Percentiles rank a stretch among this genome's conserved stretches.
phyloP scores from a whole-genome alignment of 768 basidiomycete species.

The Lepiota brunneoincarnata region DNA sequence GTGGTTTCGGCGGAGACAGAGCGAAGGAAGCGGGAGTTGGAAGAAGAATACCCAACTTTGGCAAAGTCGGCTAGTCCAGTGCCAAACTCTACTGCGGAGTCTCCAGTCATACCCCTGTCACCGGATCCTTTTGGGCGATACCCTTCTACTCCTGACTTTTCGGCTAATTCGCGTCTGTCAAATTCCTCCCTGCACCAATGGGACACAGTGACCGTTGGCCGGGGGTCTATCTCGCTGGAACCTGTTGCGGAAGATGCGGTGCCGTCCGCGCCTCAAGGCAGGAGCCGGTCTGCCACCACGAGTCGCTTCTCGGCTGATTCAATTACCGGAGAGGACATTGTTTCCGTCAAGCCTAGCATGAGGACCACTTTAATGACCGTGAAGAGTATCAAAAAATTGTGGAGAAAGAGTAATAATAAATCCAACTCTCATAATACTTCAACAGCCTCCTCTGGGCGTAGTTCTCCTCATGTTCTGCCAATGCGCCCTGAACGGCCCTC shows the following conservation, averaged over 20 bases:
- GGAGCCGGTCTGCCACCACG: slow-evolving; percentile 29
- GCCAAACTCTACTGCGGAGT: slow-evolving; percentile 30
- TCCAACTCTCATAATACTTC: slow-evolving; percentile 27
- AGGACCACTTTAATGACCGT: slow-evolving; percentile 66
- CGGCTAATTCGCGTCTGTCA: slow-evolving; percentile 22
- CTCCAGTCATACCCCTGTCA: slow-evolving; percentile 77
- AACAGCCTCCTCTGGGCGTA: slow-evolving; percentile 23
- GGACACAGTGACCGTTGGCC: slow-evolving; percentile 33
- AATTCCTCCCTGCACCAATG: slow-evolving; percentile 33
- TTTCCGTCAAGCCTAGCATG: slow-evolving; percentile 34
- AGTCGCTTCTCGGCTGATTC: slow-evolving; percentile 84
- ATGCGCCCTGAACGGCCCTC: slow-evolving; percentile 37
- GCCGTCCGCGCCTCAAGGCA: slow-evolving; percentile 12
- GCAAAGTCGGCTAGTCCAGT: slow-evolving; percentile 25
- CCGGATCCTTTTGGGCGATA: slow-evolving; percentile 81
- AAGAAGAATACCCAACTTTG: slow-evolving; percentile 51
- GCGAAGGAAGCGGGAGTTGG: slow-evolving; percentile 45
- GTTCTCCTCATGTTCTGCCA: slow-evolving; percentile 31
- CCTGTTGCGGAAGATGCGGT: slow-evolving; percentile 15
- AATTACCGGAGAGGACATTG: slow-evolving; percentile 27
- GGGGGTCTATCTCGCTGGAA: slow-evolving; percentile 8
- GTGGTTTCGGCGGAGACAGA: slow-evolving; percentile 42
- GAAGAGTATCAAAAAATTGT: slow-evolving; percentile 70
- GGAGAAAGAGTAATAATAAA: slow-evolving; percentile 71
- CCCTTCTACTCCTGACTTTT: slow-evolving; percentile 43